Evolutionary conservation across 371 early-diverging fungal genomes (phyloP).

Genomic region (Thermomucor indicae-seudaticae): DNA sequence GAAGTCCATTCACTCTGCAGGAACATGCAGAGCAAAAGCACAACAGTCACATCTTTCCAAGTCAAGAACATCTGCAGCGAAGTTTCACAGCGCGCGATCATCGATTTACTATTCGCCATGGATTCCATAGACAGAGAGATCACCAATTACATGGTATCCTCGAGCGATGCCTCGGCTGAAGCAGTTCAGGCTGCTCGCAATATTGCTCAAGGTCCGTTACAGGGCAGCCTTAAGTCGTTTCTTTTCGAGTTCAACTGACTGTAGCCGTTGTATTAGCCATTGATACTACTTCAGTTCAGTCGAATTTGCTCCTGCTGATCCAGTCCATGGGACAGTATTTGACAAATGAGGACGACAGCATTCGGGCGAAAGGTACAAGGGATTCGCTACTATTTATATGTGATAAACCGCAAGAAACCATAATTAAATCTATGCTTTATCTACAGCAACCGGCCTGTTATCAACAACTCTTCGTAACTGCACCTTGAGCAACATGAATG

Average conservation of each 20-base stretch:
- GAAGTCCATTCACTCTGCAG: no score
- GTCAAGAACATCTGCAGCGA: no score
- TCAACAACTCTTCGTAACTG: constrained; percentile 46
- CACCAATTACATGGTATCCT: constrained; percentile 44
- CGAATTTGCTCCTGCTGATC: constrained; percentile 62
- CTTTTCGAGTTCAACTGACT: neutral
- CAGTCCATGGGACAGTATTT: constrained; percentile 76
- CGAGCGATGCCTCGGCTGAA: constrained; percentile 26
- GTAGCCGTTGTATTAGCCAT: constrained; percentile 21
- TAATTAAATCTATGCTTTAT: neutral
- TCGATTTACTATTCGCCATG: constrained; percentile 6
- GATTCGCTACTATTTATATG: neutral
- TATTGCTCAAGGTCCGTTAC: constrained; percentile 25
- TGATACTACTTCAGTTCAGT: constrained; percentile 33
- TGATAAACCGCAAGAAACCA: neutral
- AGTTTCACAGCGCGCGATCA: no score
- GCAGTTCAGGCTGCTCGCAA: constrained; percentile 20
- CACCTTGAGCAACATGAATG: constrained; percentile 30
- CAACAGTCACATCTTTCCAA: no score
- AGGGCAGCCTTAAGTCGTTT: neutral
- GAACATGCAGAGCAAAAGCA: no score
- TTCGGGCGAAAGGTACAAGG: constrained; percentile 77
- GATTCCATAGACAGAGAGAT: constrained; percentile 31
- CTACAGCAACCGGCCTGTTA: constrained; percentile 45
- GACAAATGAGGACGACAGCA: constrained; percentile 77